Evolutionary conservation across 805 yeast genomes (phyloP), one percentile per base, ranked within the genome.

Genomic region (Lachancea cidri): DNA sequence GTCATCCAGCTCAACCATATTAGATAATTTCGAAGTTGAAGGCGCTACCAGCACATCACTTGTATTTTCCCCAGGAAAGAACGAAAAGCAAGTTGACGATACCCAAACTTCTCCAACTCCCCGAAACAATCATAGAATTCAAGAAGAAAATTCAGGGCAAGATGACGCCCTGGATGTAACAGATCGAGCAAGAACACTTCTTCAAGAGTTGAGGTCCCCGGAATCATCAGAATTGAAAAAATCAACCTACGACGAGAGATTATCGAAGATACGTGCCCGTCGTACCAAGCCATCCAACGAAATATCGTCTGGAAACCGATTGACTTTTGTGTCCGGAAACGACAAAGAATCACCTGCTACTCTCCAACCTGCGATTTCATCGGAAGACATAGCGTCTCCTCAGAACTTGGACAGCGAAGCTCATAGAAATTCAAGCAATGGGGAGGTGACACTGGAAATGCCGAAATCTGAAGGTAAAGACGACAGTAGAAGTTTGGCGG

Each of bases 151-250:
- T n/a, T n/a, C n/a, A 7, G 27, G 27, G 9, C 27, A 22, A 22
- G 40, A 36, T 4, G 35, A 39, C 5, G 17, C 40, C 4, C 53
- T 42, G 16, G 65, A 60, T 32, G 54, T 61, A 29, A 54, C 52
- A 9, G 62, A 58, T 30, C 69, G 88, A 46, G 93, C 91, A 0
- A 71, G 83, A 57, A 73, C 68, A 38, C 68, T 83, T 43, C 65
- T 83, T 15, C 74, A 72, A 52, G 88, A 81, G 51, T 63, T 83
- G 17, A 67, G 89, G 53, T 69, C 71, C 5, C 57, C 62, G 18
- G 43, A 48, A 4, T 54, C 62, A 4, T 48, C 50, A 14, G 55
- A 50, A 29, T 45, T 48, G 4, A 50, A 45, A 29, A 63, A 51
- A 4, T 29, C 41, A 2, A 22, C 54, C 7, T 54, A 50, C 29